Evolutionary conservation across 371 early-diverging fungal genomes (phyloP).

Genomic region (Quaeritorhiza haematococci): DNA sequence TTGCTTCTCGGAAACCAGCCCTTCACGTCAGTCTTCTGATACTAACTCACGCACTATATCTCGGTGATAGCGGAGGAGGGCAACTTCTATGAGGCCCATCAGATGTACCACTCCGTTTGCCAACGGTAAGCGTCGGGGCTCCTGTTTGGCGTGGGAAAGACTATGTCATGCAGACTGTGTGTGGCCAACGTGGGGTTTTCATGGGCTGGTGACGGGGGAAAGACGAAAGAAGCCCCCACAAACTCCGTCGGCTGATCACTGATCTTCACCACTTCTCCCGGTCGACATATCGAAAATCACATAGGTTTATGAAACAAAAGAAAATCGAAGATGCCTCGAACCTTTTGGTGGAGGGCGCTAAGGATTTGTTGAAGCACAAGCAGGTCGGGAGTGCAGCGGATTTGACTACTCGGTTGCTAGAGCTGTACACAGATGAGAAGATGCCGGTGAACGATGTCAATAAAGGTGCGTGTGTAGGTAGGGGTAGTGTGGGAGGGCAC

Average conservation of each 20-base stretch:
- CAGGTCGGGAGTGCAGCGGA: conserved; percentile 84
- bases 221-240: too few species aligned
- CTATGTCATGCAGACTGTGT: neutral
- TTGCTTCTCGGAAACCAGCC: neutral
- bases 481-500: too few species aligned
- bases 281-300: too few species aligned
- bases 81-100: conserved; percentile 89
- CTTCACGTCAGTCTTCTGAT: neutral
- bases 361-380: conserved; percentile 67
- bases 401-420: conserved; percentile 72
- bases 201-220: too few species aligned
- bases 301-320: conserved; percentile 79
- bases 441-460: conserved; percentile 66
- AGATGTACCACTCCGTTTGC: conserved; percentile 86
- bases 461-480: conserved; percentile 45
- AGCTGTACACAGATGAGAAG: conserved; percentile 66
- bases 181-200: too few species aligned
- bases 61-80: conserved; percentile 62
- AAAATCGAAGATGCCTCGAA: conserved; percentile 71
- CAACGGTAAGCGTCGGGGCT: conserved; percentile 67
- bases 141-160: neutral
- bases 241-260: neutral
- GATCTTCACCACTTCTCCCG: neutral
- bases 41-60: neutral
- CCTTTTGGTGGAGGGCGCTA: conserved; percentile 64